Evolutionary conservation across 441 rosid genomes (phyloP).

Genomic region (Corymbia citriodora): DNA sequence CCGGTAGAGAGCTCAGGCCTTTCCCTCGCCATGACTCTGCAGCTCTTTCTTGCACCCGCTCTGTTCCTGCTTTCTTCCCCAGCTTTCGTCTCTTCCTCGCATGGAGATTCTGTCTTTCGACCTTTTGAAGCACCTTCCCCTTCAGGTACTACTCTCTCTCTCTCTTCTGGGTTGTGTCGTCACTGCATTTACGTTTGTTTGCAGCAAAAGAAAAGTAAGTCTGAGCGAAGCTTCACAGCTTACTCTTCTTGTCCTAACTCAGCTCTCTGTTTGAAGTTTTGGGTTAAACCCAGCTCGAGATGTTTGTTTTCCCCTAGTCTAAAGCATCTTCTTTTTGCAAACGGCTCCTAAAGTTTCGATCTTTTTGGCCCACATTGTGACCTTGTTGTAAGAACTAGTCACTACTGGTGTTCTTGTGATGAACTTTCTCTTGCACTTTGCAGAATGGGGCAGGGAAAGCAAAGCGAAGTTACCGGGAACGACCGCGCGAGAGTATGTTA

Average conservation of each 20-base stretch:
- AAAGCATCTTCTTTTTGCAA: not conserved
- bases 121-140: slow-evolving; percentile 32
- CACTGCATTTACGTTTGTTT: not conserved
- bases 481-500: not conserved
- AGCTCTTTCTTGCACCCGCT: slow-evolving; percentile 6
- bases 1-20: not conserved
- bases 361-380: not conserved
- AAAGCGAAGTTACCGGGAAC: not conserved
- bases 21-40: slow-evolving; percentile 10
- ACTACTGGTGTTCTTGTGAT: slow-evolving; percentile 6
- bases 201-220: not conserved
- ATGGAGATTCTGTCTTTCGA: slow-evolving; percentile 35
- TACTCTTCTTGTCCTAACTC: not conserved
- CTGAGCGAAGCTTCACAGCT: not conserved
- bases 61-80: slow-evolving; percentile 25
- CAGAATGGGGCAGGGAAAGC: slow-evolving; percentile 24
- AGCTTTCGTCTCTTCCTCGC: slow-evolving; percentile 27
- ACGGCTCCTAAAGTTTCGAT: not conserved
- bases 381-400: not conserved
- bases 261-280: not conserved
- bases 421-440: not conserved
- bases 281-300: not conserved
- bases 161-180: not conserved
- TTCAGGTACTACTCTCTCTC: slow-evolving; percentile 25
- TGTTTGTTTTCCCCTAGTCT: not conserved